Percentiles rank a stretch among this genome's conserved stretches.
Evolutionary conservation across 139 green algal species (phyloP).

Genomic region (Eudorina sp.): DNA sequence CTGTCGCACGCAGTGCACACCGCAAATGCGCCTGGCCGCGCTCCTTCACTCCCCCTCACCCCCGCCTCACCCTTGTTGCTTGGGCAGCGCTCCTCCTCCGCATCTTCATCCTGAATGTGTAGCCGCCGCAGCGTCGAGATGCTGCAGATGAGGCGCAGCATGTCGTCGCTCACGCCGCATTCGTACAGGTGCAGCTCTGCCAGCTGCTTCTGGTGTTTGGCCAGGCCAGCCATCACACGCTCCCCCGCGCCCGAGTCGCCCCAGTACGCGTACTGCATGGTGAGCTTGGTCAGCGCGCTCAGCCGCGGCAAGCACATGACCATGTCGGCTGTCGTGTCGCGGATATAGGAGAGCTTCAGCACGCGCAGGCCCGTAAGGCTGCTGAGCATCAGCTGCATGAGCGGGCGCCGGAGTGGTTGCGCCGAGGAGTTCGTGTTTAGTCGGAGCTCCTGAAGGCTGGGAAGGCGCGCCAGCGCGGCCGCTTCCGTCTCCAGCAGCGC

Average conservation of each 20-base stretch:
- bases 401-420: slow-evolving; percentile 23
- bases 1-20: too few species aligned
- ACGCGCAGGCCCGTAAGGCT: not conserved
- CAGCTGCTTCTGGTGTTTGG: slow-evolving; percentile 42
- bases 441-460: not conserved
- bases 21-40: not conserved
- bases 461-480: slow-evolving; percentile 1
- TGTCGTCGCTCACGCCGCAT: slow-evolving; percentile 44
- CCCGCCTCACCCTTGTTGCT: slow-evolving; percentile 36
- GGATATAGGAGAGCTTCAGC: slow-evolving; percentile 43
- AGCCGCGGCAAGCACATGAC: slow-evolving; percentile 10
- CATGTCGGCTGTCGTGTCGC: slow-evolving; percentile 42
- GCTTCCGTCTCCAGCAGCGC: slow-evolving; percentile 42
- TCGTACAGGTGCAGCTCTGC: slow-evolving; percentile 36
- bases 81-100: slow-evolving; percentile 44
- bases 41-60: not conserved
- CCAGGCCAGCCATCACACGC: not conserved
- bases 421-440: slow-evolving; percentile 43
- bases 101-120: slow-evolving; percentile 45
- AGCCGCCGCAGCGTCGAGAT: slow-evolving; percentile 17
- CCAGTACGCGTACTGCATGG: slow-evolving; percentile 40
- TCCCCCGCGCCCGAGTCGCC: slow-evolving; percentile 40
- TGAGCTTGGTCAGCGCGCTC: not conserved
- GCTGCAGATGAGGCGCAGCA: slow-evolving; percentile 29
- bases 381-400: slow-evolving; percentile 27